A percentile compares a stretch with the other conserved stretches of the same genome.
These are phyloP conservation scores for Orbilia blumenaviensis DNA, from an alignment of 2,329 filamentous ascomycete species.

Conservation along the genomic window DNA sequence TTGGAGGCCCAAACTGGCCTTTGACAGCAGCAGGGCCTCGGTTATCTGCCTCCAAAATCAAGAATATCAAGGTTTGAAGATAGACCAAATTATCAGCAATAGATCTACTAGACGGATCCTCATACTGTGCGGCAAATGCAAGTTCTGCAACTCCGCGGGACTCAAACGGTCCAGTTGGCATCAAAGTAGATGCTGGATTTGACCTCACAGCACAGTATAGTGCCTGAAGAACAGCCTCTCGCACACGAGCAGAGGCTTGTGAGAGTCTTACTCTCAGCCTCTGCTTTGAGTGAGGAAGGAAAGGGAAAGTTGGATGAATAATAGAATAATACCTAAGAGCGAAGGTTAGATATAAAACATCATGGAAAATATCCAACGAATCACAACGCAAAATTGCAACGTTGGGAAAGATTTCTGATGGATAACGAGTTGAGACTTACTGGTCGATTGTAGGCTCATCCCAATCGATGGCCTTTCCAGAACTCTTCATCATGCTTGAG, in stretches of 20 bases:
- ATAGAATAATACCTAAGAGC: conserved; percentile 69
- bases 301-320: conserved; percentile 74
- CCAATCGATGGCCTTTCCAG: conserved; percentile 61
- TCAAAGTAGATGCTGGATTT: conserved; percentile 61
- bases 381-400: conserved; percentile 43
- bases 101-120: conserved; percentile 62
- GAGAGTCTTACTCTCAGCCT: conserved; percentile 68
- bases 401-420: neutral
- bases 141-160: conserved; percentile 63
- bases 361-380: conserved; percentile 38
- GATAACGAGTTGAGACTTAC: conserved; percentile 57
- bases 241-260: conserved; percentile 68
- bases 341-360: conserved; percentile 35
- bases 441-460: conserved; percentile 63
- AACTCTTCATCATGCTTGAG: conserved; percentile 56
- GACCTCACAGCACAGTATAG: conserved; percentile 70
- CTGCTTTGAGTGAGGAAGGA: conserved; percentile 69
- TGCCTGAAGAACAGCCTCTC: conserved; percentile 72
- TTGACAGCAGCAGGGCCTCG: conserved; percentile 64
- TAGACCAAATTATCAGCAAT: conserved; percentile 66
- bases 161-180: conserved; percentile 59
- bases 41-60: conserved; percentile 73
- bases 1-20: conserved; percentile 64
- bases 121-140: conserved; percentile 63
- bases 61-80: conserved; percentile 73